Percentiles rank a stretch among this genome's conserved stretches.
Evolutionary conservation across 257 asterid species (phyloP).

Genomic region (Gentiana straminea): DNA sequence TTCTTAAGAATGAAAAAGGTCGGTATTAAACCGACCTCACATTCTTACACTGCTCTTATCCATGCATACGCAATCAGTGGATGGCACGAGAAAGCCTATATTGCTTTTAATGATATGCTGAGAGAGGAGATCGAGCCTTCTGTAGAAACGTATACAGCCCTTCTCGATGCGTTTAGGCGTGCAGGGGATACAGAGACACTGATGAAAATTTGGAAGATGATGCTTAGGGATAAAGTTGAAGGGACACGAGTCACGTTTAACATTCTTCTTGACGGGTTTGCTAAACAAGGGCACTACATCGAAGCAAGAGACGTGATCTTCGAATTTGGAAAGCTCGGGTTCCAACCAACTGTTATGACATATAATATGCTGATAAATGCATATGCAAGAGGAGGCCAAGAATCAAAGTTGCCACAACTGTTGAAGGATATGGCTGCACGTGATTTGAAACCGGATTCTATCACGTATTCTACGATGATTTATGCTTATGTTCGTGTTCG

Average conservation of each 20-base stretch:
- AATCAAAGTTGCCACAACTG: conserved; percentile 72
- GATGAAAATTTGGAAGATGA: conserved; percentile 75
- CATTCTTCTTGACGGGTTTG: conserved; percentile 76
- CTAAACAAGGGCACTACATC: conserved; percentile 67
- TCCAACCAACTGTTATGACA: conserved; percentile 79
- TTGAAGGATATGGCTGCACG: conserved; percentile 84
- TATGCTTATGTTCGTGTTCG: conserved; percentile 84
- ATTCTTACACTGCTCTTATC: conserved; percentile 85
- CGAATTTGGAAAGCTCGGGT: conserved; percentile 79
- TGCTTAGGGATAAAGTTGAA: conserved; percentile 48
- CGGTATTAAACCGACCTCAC: conserved; percentile 75
- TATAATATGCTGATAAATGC: conserved; percentile 91
- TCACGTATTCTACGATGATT: conserved; percentile 85
- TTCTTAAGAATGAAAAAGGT: conserved; percentile 74
- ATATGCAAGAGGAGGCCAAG: conserved; percentile 83
- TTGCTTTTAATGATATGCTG: conserved; percentile 60
- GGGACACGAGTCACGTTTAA: conserved; percentile 80
- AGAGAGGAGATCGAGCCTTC: conserved; percentile 72
- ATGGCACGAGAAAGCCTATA: conserved; percentile 81
- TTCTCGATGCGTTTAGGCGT: conserved; percentile 76
- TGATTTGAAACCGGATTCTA: conserved; percentile 68
- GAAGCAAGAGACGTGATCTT: conserved; percentile 77
- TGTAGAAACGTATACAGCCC: conserved; percentile 74
- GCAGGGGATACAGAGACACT: conserved; percentile 78
- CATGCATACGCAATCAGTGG: conserved; percentile 69